Conservation (phyloP, 1,284 basidiomycete species). For the Ustilago tritici region DNA sequence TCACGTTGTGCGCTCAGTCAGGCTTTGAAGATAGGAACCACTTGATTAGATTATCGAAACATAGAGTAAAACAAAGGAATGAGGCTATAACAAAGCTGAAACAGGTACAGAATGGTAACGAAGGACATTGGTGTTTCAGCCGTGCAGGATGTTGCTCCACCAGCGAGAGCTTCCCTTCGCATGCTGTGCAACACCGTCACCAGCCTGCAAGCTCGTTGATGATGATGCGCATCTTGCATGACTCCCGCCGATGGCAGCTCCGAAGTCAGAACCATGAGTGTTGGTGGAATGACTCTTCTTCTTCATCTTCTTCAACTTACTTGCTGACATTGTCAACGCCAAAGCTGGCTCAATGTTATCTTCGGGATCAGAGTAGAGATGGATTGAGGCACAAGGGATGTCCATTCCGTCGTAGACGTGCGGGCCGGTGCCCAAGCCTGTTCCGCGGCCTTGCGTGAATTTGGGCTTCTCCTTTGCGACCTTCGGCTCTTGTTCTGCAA, state of each 20-base stretch:
- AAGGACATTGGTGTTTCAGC: background rate
- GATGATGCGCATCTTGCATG: background rate
- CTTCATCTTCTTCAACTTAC: constrained; percentile 18
- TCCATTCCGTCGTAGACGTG: constrained; percentile 56
- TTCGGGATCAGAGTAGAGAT: constrained; percentile 52
- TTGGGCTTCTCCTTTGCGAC: background rate
- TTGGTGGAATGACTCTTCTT: constrained; percentile 16
- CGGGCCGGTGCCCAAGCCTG: constrained; percentile 41
- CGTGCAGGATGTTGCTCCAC: constrained; percentile 32
- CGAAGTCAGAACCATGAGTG: background rate
- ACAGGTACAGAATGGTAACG: background rate
- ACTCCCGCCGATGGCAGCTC: background rate
- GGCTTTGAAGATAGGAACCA: background rate
- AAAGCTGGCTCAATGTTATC: constrained; percentile 37
- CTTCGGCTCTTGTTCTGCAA: background rate
- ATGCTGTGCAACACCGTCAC: background rate
- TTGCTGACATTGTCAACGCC: constrained; percentile 9
- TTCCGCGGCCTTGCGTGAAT: background rate
- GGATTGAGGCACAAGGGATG: constrained; percentile 57
- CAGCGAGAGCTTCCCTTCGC: constrained; percentile 24
- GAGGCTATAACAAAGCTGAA: background rate
- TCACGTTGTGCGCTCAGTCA: background rate
- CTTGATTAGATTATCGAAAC: background rate
- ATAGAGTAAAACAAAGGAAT: background rate
- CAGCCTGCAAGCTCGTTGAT: background rate